Conservation (phyloP, 1,284 basidiomycete genomes). For the Irpex sp. region DNA sequence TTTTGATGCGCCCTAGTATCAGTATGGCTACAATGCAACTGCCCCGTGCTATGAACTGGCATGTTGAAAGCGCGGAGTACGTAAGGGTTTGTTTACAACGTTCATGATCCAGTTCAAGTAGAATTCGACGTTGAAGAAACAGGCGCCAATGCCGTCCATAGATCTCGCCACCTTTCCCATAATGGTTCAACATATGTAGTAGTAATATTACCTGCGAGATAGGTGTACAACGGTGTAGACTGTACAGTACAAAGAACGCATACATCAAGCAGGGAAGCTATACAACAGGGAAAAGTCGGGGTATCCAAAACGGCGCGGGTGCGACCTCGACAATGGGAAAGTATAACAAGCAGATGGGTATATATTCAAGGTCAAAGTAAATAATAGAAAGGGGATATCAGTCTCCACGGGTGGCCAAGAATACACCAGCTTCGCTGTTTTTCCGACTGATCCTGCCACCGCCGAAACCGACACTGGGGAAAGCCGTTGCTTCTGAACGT, state of each 20-base stretch:
- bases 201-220: background rate
- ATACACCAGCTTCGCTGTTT: conserved; percentile 31
- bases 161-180: background rate
- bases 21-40: no score
- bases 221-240: background rate
- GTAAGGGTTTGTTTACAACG: no score
- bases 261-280: background rate
- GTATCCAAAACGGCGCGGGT: background rate
- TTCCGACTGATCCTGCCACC: conserved; percentile 20
- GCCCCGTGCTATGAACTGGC: no score
- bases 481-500: conserved; percentile 17
- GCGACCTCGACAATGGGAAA: conserved; percentile 4
- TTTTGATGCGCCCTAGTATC: no score
- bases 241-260: background rate
- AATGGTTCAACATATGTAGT: background rate
- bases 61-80: no score
- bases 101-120: no score
- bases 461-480: conserved; percentile 28
- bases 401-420: conserved; percentile 28
- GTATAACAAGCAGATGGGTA: background rate
- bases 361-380: background rate
- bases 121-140: no score
- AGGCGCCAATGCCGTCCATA: no score
- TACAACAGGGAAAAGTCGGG: background rate
- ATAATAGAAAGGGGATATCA: background rate